A percentile compares a stretch with the other conserved stretches of the same genome.
These are phyloP conservation scores for Stylonectria norvegica DNA, from an alignment of 2,329 filamentous ascomycete species.

Conservation along the genomic window DNA sequence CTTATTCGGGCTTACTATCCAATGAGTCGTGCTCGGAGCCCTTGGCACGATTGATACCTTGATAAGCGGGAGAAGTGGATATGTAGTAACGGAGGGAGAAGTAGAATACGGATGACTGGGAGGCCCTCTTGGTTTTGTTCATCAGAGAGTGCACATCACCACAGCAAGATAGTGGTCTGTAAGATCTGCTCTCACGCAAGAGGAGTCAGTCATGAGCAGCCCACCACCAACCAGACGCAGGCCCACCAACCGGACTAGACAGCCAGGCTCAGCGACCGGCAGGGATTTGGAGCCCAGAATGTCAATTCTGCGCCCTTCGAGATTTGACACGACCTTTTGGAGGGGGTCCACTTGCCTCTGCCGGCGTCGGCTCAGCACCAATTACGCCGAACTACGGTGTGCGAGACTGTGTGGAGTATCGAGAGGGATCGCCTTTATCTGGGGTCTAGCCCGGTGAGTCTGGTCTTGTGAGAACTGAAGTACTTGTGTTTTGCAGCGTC, in stretches of 20 bases:
- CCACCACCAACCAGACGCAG: background rate
- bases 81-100: constrained; percentile 11
- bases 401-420: constrained; percentile 16
- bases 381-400: constrained; percentile 10
- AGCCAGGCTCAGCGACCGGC: constrained; percentile 17
- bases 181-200: constrained; percentile 11
- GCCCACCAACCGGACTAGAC: constrained; percentile 2
- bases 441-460: no score
- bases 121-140: constrained; percentile 25
- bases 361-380: no score
- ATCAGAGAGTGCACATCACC: constrained; percentile 15
- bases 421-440: no score
- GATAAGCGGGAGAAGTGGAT: constrained; percentile 3
- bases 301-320: constrained; percentile 29
- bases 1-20: background rate
- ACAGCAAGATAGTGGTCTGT: constrained; percentile 11
- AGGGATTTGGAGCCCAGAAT: constrained; percentile 24
- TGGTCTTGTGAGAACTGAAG: no score
- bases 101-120: constrained; percentile 5
- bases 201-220: constrained; percentile 21
- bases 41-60: no score
- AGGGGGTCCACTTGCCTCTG: constrained; percentile 13
- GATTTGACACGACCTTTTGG: constrained; percentile 25
- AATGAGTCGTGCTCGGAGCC: no score
- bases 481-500: no score